Conservation (phyloP, 1,284 basidiomycete genomes). For the Leccinum subfulvum region DNA sequence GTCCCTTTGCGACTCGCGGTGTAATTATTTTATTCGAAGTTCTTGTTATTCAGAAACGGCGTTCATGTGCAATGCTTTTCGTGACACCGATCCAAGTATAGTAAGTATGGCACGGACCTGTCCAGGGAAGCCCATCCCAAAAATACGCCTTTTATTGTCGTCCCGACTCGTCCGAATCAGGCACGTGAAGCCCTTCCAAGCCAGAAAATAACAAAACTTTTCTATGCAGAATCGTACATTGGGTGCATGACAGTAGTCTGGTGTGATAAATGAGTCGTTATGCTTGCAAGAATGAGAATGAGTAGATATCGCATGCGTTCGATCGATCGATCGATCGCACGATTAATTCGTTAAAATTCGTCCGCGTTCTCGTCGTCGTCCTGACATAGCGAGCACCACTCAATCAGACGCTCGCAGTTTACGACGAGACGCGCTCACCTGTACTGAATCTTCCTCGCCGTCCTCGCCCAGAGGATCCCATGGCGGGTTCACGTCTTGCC, state of each 20-base stretch:
- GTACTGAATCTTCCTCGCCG: conserved; percentile 21
- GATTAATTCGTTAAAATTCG: conserved; percentile 1
- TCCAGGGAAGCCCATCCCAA: background rate
- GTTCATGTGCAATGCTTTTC: background rate
- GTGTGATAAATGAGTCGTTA: background rate
- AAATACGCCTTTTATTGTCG: background rate
- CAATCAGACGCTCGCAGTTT: background rate
- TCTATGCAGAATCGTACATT: background rate
- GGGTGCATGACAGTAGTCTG: background rate
- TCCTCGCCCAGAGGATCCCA: conserved; percentile 30
- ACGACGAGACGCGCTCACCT: conserved; percentile 4
- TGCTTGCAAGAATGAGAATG: background rate
- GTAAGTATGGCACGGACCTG: background rate
- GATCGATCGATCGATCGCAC: background rate
- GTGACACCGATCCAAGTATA: background rate
- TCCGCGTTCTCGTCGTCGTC: background rate
- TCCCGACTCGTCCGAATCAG: too few species aligned
- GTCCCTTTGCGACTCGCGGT: background rate
- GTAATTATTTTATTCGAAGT: background rate
- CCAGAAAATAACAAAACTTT: background rate
- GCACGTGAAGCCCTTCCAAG: background rate
- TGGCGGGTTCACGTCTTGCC: conserved; percentile 18
- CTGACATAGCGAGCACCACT: background rate
- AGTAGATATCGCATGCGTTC: background rate
- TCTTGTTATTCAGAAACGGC: background rate